These are phyloP conservation scores for Phytophthora ohioensis DNA, from an alignment of 352 stramenopile genomes.

Conservation along the genomic window DNA sequence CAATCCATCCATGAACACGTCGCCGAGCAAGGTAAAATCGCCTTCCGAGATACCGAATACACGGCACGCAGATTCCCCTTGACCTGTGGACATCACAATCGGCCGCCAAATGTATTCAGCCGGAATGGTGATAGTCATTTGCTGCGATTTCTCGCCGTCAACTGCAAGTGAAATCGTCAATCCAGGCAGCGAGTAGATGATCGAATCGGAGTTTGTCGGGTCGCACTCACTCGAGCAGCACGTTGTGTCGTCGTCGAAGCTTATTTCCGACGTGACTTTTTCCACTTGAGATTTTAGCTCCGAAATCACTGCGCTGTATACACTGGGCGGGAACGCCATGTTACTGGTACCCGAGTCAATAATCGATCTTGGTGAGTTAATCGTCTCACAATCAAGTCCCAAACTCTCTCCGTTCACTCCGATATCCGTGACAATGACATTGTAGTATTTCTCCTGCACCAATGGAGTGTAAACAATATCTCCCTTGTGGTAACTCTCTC, in stretches of 20 bases:
- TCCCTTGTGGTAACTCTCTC: constrained; percentile 62
- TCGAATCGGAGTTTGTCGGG: constrained; percentile 63
- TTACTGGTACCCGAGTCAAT: constrained; percentile 87
- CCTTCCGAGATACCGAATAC: constrained; percentile 88
- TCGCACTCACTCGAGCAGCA: constrained; percentile 78
- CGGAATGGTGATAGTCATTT: constrained; percentile 80
- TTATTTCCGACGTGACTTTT: constrained; percentile 50
- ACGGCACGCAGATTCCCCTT: constrained; percentile 57
- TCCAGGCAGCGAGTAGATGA: constrained; percentile 69
- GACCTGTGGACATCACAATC: constrained; percentile 59
- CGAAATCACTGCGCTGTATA: constrained; percentile 69
- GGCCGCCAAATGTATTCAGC: constrained; percentile 87
- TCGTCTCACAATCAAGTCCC: constrained; percentile 60
- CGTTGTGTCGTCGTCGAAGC: constrained; percentile 79
- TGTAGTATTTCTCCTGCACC: constrained; percentile 82
- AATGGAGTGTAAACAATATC: constrained; percentile 80
- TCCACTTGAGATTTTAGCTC: constrained; percentile 66
- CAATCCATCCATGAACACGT: constrained; percentile 89
- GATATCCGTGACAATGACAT: constrained; percentile 80
- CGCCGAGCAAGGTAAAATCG: constrained; percentile 74
- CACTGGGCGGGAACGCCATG: constrained; percentile 72
- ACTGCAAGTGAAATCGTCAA: constrained; percentile 73
- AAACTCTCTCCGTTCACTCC: constrained; percentile 57
- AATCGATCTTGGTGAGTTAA: constrained; percentile 79
- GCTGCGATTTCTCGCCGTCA: constrained; percentile 51